These are phyloP conservation scores for Ceratobasidium sp. DNA, from an alignment of 1,284 basidiomycete genomes.

Conservation along the genomic window DNA sequence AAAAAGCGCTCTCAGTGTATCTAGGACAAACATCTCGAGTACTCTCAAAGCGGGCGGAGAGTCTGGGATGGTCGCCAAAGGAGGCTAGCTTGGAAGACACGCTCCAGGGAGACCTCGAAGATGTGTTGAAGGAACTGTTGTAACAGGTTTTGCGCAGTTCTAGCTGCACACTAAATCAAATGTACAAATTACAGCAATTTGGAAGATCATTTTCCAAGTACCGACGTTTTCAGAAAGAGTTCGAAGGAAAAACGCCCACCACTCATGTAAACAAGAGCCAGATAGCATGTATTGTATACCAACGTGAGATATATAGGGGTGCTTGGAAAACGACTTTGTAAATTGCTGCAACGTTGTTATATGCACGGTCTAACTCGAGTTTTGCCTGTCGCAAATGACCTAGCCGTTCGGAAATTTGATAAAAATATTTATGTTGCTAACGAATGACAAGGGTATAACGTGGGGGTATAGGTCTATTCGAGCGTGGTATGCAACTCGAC, in stretches of 20 bases:
- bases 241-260: neutral
- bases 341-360: no score
- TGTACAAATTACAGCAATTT: neutral
- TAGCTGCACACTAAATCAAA: neutral
- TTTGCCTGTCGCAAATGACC: neutral
- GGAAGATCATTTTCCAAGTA: neutral
- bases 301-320: neutral
- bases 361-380: neutral
- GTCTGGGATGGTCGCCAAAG: slow-evolving; percentile 16
- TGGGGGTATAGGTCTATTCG: neutral
- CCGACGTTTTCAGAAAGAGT: neutral
- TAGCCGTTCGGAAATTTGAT: neutral
- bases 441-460: neutral
- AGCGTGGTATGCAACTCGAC: neutral
- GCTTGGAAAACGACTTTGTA: no score
- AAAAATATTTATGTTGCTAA: neutral
- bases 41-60: neutral
- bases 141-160: neutral
- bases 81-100: neutral
- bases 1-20: slow-evolving; percentile 10
- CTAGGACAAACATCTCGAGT: slow-evolving; percentile 4
- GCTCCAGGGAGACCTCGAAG: slow-evolving; percentile 3
- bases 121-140: neutral
- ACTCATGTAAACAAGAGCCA: neutral
- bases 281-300: neutral